Conservation (phyloP, 192 early-diverging fungal genomes). For the Backusella westeae region DNA sequence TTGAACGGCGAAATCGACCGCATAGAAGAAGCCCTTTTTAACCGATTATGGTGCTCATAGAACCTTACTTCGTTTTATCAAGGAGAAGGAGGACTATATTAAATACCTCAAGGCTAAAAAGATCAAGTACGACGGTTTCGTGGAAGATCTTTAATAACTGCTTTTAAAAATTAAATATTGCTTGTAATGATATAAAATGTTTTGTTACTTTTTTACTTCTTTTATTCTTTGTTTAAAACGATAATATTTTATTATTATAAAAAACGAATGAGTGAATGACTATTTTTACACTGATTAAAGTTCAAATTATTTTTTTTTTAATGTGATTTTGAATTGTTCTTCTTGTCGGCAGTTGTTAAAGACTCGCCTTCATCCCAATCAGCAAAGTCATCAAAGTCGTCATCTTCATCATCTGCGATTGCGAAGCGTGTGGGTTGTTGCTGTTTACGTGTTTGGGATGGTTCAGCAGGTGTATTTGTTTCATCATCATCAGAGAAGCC, state of each 20-base stretch:
- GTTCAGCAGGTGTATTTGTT: neutral
- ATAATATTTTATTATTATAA: neutral
- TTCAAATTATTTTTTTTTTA: neutral
- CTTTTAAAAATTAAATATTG: too few species aligned
- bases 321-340: conserved; percentile 1
- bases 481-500: conserved; percentile 3
- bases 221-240: neutral
- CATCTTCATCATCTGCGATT: conserved; percentile 5
- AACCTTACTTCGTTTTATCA: too few species aligned
- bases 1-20: too few species aligned
- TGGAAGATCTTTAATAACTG: too few species aligned
- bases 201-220: too few species aligned
- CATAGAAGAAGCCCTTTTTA: too few species aligned
- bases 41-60: too few species aligned
- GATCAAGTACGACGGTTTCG: too few species aligned
- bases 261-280: neutral
- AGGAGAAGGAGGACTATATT: too few species aligned
- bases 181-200: too few species aligned
- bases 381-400: conserved; percentile 17
- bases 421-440: neutral
- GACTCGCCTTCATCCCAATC: conserved; percentile 13
- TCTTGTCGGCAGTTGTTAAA: neutral
- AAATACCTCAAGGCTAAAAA: too few species aligned
- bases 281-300: neutral
- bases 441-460: neutral